Percentiles rank a stretch among this genome's conserved stretches.
Evolutionary conservation across 371 early-diverging fungal species (phyloP).

Genomic region (Quaeritorhiza haematococci): DNA sequence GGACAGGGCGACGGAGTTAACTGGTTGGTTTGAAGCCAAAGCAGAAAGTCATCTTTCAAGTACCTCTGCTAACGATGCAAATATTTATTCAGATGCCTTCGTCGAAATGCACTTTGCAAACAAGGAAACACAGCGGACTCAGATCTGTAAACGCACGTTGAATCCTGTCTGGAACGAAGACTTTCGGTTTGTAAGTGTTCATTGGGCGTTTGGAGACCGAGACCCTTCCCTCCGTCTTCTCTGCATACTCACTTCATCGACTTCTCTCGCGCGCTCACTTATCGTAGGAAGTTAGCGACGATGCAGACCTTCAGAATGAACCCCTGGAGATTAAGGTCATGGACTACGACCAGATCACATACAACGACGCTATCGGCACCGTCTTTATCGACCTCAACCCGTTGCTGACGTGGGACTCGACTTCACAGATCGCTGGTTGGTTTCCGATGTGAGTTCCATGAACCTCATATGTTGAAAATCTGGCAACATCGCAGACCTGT

Average conservation of each 20-base stretch:
- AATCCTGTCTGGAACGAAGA: constrained; percentile 75
- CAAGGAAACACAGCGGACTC: constrained; percentile 54
- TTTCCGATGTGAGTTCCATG: constrained; percentile 60
- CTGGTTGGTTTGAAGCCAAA: constrained; percentile 19
- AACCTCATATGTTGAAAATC: neutral
- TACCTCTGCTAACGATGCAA: constrained; percentile 11
- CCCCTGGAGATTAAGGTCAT: constrained; percentile 68
- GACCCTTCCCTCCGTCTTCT: neutral
- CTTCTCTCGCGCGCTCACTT: neutral
- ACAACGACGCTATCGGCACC: constrained; percentile 67
- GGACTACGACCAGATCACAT: constrained; percentile 72
- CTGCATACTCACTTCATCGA: neutral
- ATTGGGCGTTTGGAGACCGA: neutral
- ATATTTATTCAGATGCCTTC: constrained; percentile 56
- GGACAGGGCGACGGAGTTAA: constrained; percentile 66
- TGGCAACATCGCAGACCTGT: too few species aligned
- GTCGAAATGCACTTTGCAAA: constrained; percentile 70
- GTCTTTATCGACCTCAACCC: constrained; percentile 70
- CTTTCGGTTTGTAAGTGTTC: constrained; percentile 33
- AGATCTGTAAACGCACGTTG: constrained; percentile 59
- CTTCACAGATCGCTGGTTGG: constrained; percentile 62
- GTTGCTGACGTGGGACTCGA: constrained; percentile 56
- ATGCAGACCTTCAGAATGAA: constrained; percentile 67
- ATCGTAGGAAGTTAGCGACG: constrained; percentile 58
- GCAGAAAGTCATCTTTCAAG: neutral